These are phyloP conservation scores for Eurotiales sp. DNA, from an alignment of 2,329 filamentous ascomycete species.

Conservation along the genomic window DNA sequence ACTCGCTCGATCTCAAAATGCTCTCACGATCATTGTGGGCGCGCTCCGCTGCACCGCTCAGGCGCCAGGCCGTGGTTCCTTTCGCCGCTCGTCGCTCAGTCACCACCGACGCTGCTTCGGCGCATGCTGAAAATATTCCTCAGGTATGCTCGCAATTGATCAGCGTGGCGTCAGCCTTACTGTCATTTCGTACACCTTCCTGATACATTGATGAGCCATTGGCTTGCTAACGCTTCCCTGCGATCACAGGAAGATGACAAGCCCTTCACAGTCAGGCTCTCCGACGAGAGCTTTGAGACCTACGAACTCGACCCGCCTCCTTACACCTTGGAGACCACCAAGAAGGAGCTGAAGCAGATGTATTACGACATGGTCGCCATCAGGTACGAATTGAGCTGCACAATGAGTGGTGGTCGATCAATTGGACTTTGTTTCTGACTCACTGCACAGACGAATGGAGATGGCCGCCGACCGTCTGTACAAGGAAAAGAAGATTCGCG, in stretches of 20 bases:
- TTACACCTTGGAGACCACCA: constrained; percentile 89
- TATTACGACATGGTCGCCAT: constrained; percentile 96
- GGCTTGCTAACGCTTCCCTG: background rate
- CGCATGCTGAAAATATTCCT: constrained; percentile 79
- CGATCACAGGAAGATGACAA: constrained; percentile 77
- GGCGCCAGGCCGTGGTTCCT: constrained; percentile 41
- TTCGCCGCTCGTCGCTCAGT: constrained; percentile 65
- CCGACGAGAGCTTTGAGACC: constrained; percentile 98
- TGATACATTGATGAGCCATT: no score
- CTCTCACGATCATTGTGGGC: constrained; percentile 67
- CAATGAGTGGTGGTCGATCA: background rate
- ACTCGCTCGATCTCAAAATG: constrained; percentile 44
- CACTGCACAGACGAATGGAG: constrained; percentile 80
- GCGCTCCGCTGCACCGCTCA: constrained; percentile 57
- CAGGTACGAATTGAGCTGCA: constrained; percentile 59
- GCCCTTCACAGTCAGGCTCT: constrained; percentile 86
- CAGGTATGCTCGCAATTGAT: constrained; percentile 49
- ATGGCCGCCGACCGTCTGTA: constrained; percentile 98
- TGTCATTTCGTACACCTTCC: no score
- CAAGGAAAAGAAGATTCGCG: constrained; percentile 99
- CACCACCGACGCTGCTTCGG: constrained; percentile 91
- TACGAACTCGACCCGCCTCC: constrained; percentile 96
- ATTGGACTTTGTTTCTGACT: background rate
- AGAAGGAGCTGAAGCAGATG: constrained; percentile 98
- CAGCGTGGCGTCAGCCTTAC: no score